Evolutionary conservation across 1,284 basidiomycete species (phyloP), one percentile per base, ranked within the genome.

Genomic region (Ceratorhiza oryzae-sativae): DNA sequence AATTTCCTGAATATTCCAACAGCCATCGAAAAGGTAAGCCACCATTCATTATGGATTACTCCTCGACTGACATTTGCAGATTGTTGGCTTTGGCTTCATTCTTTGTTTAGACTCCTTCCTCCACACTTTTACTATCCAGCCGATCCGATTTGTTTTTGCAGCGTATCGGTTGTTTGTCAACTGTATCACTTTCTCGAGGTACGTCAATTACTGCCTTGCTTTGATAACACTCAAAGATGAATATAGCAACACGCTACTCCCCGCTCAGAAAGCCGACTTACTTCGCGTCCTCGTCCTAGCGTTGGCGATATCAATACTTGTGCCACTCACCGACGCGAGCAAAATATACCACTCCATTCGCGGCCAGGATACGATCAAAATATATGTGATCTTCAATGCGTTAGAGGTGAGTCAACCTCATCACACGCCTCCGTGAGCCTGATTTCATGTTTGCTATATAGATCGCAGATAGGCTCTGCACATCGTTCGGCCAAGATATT

Each of bases 331-430:
- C 3, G 97, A 99, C 79, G 93, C 95, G 12, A 97, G 95, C 82
- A 97, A 97, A 82, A 97, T 99, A 80, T 99, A 99, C 77, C 97
- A 99, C 79, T 93, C 92, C 20, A 98, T 99, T 65, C 89, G 97
- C n/a, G 97, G 97, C 0, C 97, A 99, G 81, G 95, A 98, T 78
- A 97, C 94, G 1, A 96, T 99, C 83, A 99, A 99, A 83, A 83
- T 99, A 70, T 98, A 98, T 82, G 97, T 99, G 74, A 98, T 99
- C 73, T 99, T 98, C 84, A 99, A 98, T 80, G 97, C 95, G 9
- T 85, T 98, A 15, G 95, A 97, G 86, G 95, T 95, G 42, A 63
- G 80, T 77, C 25, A 1, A 5, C 34, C 72, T 3, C 3, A 42
- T 15, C 27, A 15, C 13, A 1, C 20, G 56, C 42, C n/a, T 5